A percentile compares a stretch with the other conserved stretches of the same genome.
These are phyloP conservation scores for Hypomyces rosellus DNA, from an alignment of 2,329 filamentous ascomycete species.

Conservation along the genomic window DNA sequence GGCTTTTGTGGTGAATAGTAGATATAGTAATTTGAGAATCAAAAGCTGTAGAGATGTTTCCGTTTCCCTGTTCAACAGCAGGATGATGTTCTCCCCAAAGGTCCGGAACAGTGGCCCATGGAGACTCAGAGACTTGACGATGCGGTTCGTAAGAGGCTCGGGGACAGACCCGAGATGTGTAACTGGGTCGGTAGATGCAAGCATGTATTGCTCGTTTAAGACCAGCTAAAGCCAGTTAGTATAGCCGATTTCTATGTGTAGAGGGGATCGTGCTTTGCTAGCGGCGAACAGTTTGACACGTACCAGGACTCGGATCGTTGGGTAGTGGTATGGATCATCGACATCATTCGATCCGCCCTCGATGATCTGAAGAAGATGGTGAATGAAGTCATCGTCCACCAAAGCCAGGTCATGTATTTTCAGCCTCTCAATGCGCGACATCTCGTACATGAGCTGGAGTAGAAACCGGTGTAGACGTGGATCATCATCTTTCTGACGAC, in stretches of 20 bases:
- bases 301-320: constrained; percentile 86
- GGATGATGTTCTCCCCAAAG: constrained; percentile 95
- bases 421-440: constrained; percentile 84
- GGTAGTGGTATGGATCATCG: constrained; percentile 91
- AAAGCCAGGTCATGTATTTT: constrained; percentile 68
- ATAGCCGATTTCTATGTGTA: not conserved
- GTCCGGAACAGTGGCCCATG: constrained; percentile 80
- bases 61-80: constrained; percentile 88
- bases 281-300: constrained; percentile 25
- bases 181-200: constrained; percentile 54
- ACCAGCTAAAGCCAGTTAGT: constrained; percentile 58
- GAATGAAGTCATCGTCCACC: constrained; percentile 74
- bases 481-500: constrained; percentile 57
- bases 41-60: constrained; percentile 91
- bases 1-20: constrained; percentile 84
- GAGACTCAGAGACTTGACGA: constrained; percentile 82
- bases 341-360: constrained; percentile 82
- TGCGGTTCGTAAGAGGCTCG: constrained; percentile 73
- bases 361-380: constrained; percentile 78
- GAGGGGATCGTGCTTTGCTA: no score
- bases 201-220: constrained; percentile 97
- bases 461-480: constrained; percentile 70
- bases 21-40: constrained; percentile 92
- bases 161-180: constrained; percentile 30
- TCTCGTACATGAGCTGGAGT: constrained; percentile 89